phyloP scores from a whole-genome alignment of 352 stramenopile species.

The Phytophthora pistaciae region DNA sequence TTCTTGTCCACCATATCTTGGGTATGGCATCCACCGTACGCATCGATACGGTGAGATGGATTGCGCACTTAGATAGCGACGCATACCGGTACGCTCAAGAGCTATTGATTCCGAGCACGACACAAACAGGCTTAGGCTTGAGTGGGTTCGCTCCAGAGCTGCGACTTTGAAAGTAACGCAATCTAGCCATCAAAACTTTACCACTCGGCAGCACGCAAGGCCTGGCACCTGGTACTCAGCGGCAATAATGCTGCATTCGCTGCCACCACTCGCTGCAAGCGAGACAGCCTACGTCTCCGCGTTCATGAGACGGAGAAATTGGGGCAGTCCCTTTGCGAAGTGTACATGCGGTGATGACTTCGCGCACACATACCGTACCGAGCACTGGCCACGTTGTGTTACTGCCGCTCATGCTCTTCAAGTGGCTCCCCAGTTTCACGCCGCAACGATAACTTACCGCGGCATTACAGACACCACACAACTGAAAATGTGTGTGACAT shows the following conservation, averaged over 20 bases:
- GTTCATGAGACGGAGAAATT: not conserved
- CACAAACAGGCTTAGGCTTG: no score
- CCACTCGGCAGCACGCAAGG: not conserved
- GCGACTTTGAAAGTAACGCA: no score
- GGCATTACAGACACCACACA: not conserved
- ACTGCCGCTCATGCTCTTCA: not conserved
- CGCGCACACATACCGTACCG: not conserved
- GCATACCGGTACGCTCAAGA: no score
- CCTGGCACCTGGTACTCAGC: no score
- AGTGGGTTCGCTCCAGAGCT: no score
- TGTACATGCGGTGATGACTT: not conserved
- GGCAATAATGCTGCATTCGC: no score
- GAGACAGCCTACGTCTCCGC: not conserved
- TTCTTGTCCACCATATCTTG: not conserved
- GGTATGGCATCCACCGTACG: not conserved
- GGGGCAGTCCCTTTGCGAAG: not conserved
- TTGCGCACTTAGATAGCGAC: not conserved
- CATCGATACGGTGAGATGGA: not conserved
- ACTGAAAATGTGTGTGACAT: conserved; percentile 4
- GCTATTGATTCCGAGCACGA: no score
- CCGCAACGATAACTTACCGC: not conserved
- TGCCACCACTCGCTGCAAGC: no score
- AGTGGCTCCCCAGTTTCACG: not conserved
- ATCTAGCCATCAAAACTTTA: no score
- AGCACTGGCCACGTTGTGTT: not conserved